Evolutionary conservation across 2,329 filamentous ascomycete species (phyloP), one percentile per base, ranked within the genome.

Genomic region (Aspergillus fumigatus): DNA sequence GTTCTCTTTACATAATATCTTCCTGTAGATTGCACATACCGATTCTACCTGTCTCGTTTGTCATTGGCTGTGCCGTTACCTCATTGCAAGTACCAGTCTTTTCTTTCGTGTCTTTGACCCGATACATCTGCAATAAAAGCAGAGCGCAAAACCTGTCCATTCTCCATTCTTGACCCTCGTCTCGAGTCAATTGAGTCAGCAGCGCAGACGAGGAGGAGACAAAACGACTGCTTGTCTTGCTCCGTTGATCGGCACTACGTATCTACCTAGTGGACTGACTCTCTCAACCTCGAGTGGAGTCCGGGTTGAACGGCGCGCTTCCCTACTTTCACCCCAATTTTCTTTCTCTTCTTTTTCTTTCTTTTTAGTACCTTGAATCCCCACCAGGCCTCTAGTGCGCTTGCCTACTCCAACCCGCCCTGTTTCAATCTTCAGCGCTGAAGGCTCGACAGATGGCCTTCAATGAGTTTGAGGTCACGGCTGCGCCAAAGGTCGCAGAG

Each of bases 1-100:
- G 19, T 63, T 64, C 53, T 52, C 62, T 61, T 67, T 67, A 68
- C 66, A 59, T 65, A 68, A 67, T 25, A 51, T 48, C 47, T 65
- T 64, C 53, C 41, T 10, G 17, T 52, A 17, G 25, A 35, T 50
- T 32, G 48, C 41, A 58, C 58, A 58, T 51, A 58, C 56, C 55
- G 35, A 11, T 45, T 55, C 55, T 51, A 54, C 56, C 50, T 48
- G 53, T 50, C n/a, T 52, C 49, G 59, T 62, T 60, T 52, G 56
- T 57, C 49, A 50, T 53, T 49, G 57, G 50, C 40, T 41, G 56
- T 59, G 57, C 56, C 57, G 55, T 50, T 50, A 50, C 32, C 48
- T 32, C 49, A 6, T 23, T 25, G 43, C 6, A 14, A 10, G 21
- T 26, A 23, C 14, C 43, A 14, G 23, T 47, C 21, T 14, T 7